Conservation (phyloP, 2,329 filamentous ascomycete genomes). For the Onygenales sp. region DNA sequence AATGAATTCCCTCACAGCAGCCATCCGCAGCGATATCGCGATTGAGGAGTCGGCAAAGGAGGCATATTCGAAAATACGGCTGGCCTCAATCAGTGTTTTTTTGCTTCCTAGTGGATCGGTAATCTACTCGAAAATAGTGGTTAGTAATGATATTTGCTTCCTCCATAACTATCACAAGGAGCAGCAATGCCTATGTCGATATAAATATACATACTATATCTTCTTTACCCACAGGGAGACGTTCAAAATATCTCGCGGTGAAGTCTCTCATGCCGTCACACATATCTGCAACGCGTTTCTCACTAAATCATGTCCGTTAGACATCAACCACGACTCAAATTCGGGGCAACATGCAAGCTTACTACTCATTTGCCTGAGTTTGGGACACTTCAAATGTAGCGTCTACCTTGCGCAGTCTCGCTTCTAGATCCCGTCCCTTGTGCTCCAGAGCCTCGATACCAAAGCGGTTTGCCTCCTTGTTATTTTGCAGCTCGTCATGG, state of each 20-base stretch:
- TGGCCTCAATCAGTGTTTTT: neutral
- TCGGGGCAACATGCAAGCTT: too few species aligned
- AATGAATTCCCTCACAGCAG: conserved; percentile 3
- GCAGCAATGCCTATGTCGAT: too few species aligned
- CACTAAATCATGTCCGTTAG: neutral
- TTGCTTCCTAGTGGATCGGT: neutral
- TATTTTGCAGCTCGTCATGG: neutral
- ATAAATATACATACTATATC: neutral
- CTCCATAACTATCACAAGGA: too few species aligned
- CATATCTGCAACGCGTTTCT: neutral
- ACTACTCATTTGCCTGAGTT: too few species aligned
- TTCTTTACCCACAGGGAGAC: neutral
- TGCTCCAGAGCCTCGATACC: neutral
- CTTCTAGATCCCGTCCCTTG: too few species aligned
- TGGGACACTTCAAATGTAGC: too few species aligned
- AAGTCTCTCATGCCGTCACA: neutral
- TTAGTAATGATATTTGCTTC: neutral
- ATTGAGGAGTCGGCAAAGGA: neutral
- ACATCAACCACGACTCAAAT: neutral
- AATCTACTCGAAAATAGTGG: neutral
- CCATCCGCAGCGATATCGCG: neutral
- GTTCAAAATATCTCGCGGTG: neutral
- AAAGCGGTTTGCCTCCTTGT: neutral
- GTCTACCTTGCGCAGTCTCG: too few species aligned
- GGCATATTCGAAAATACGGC: conserved; percentile 4